These are phyloP conservation scores for Ophiognomonia clavigignenti-juglandacearum DNA, from an alignment of 2,329 filamentous ascomycete genomes.

Conservation along the genomic window DNA sequence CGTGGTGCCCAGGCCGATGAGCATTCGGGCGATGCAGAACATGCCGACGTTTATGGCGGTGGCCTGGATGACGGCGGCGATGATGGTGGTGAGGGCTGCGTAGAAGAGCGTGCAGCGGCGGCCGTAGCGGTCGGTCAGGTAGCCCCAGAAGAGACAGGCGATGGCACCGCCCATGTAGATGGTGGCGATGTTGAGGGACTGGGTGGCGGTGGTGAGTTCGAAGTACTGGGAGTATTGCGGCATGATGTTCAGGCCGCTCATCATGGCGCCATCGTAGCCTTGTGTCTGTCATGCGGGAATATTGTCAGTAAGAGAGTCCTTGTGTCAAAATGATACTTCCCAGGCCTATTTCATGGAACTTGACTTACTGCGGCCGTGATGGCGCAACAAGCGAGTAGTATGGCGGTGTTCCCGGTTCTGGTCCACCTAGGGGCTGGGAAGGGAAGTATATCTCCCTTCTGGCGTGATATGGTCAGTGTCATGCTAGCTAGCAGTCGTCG, in stretches of 20 bases:
- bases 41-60: conserved; percentile 46
- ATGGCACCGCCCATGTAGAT: conserved; percentile 47
- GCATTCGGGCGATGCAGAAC: conserved; percentile 42
- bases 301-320: no score
- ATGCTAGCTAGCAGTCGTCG: no score
- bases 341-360: not conserved
- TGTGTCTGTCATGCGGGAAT: not conserved
- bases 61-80: conserved; percentile 41
- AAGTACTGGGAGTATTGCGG: conserved; percentile 53
- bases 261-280: conserved; percentile 10
- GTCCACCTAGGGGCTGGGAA: conserved; percentile 2
- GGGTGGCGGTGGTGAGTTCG: conserved; percentile 44
- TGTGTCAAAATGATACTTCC: not conserved
- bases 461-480: no score
- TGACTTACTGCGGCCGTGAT: conserved; percentile 7
- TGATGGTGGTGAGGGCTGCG: conserved; percentile 33
- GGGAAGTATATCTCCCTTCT: conserved; percentile 4
- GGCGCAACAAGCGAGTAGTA: conserved; percentile 7
- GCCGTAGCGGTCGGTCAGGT: conserved; percentile 36
- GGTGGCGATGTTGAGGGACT: conserved; percentile 48
- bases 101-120: conserved; percentile 38
- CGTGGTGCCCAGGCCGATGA: conserved; percentile 41
- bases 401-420: conserved; percentile 1
- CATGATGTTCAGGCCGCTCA: conserved; percentile 48
- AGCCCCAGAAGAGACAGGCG: conserved; percentile 37